Base-by-base conservation (phyloP, 2,329 filamentous ascomycete genomes). In the Graphiopsis chlorocephala region DNA sequence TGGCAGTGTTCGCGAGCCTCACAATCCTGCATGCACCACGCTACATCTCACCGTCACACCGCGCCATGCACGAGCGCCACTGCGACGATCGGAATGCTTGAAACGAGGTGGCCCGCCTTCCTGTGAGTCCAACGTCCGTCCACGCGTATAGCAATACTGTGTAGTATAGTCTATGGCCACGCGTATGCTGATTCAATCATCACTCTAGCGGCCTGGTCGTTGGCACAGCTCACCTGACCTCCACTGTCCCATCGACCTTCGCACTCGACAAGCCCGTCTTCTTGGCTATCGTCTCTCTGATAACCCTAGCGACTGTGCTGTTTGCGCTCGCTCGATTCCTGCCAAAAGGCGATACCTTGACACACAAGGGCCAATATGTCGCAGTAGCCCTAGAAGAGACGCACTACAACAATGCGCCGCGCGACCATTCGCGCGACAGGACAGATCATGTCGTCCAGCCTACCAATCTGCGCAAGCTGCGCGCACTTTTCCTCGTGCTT, bases 201-300 rank as follows among this genome's bases (percentile, higher is more conserved):
- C n/a, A 25, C 47, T 26, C 8, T 25, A 71, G 69, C 56, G 75
- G 73, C 62, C 68, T 77, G 14, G 67, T 74, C 65, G 20, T 72
- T 14, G 70, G 72, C 52, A 74, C 72, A 2, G 55, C 68, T 20
- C 57, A 71, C 29, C 60, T 76, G 47, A 69, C 72, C 17, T 63
- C 67, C 23, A 66, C 65, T 25, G 55, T 69, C 12, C 68, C 69
- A 2, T 70, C 69, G 42, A 72, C 71, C 52, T 73, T 76, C 67
- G 73, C 73, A 31, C 71, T 75, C 68, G 83, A 83, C 68, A 80
- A 79, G 57, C 81, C 82, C 4, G 68, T 82, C 15, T 80, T 80
- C 68, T 77, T 80, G 7, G 71, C 76, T 20, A 73, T 80, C 42
- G 68, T 81, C 4, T 70, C 77, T 25, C 79, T 83, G 45, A 75